Conservation (phyloP, 768 basidiomycete genomes). For the Xanthoconium purpureum region DNA sequence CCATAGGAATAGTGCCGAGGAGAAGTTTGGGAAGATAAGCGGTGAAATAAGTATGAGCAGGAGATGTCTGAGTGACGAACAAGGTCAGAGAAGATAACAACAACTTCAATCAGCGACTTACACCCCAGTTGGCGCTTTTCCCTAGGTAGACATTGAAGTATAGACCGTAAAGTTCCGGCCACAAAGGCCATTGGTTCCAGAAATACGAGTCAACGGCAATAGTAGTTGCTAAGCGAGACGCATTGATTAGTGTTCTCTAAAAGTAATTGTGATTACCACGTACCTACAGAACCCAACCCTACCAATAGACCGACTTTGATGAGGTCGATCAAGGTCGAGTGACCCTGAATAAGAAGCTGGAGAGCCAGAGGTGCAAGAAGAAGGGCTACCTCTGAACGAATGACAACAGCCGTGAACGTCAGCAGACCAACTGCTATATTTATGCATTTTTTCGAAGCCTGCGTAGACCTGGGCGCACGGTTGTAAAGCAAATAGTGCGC, state of each 20-base stretch:
- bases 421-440: conserved; percentile 54
- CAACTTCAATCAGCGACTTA: conserved; percentile 38
- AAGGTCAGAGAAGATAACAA: neutral
- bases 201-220: conserved; percentile 78
- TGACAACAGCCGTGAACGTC: conserved; percentile 62
- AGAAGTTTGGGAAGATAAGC: conserved; percentile 75
- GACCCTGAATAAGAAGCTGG: conserved; percentile 45
- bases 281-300: conserved; percentile 52
- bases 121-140: conserved; percentile 91
- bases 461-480: conserved; percentile 36
- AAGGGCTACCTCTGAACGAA: conserved; percentile 76
- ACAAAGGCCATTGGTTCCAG: conserved; percentile 69
- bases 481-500: conserved; percentile 48
- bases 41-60: conserved; percentile 63
- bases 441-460: conserved; percentile 35
- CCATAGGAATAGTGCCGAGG: conserved; percentile 59
- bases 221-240: conserved; percentile 48
- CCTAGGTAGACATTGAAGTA: conserved; percentile 87
- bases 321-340: conserved; percentile 42
- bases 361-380: conserved; percentile 61
- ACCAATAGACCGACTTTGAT: conserved; percentile 50
- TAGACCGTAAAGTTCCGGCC: conserved; percentile 81
- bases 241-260: neutral
- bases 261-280: conserved; percentile 9
- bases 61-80: conserved; percentile 54